Evolutionary conservation across 352 stramenopile genomes (phyloP), one percentile per base, ranked within the genome.

Genomic region (Blastocystis sp.): DNA sequence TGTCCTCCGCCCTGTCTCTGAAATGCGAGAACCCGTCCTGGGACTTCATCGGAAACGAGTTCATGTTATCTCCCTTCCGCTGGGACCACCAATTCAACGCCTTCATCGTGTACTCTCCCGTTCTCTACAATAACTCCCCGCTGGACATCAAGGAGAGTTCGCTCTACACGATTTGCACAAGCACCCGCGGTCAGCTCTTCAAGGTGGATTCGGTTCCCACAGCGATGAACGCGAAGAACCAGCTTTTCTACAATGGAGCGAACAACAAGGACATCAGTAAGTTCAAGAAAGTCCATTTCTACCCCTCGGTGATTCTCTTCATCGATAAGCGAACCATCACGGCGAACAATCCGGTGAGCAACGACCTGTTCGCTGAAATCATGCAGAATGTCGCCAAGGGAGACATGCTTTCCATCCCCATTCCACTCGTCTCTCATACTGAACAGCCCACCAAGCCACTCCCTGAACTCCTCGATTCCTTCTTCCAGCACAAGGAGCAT

Each of bases 31-130:
- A 53, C 11, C 21, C 42, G 3, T 59, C 65, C 2, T 78, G 38
- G 21, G 65, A 78, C 8, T 81, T 81, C 46, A 27, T 42, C 7
- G 46, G 44, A 40, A n/a, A 29, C 29, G 69, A 38, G 7, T 24
- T 38, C 21, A 27, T 49, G 1, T 11, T 64, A 1, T 44, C 9
- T 42, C 69, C 48, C 1, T 64, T 81, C n/a, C 69, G 69, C 9
- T 81, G 69, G 69, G 49, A 81, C 42, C 29, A n/a, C 18, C 69
- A 57, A 14, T 81, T 81, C 46, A 81, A 48, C 21, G 69, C 69
- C 21, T 81, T 29, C 46, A 49, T 81, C 36, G 27, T 81, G 34
- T 63, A 81, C 27, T 81, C 69, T 42, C 69, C 69, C 21, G 69
- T 61, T 16, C 63, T 63, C 16, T 81, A 44, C 69, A 81, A 63